Evolutionary conservation across 2,329 filamentous ascomycete species (phyloP).

Genomic region (Paecilomyces formosus): DNA sequence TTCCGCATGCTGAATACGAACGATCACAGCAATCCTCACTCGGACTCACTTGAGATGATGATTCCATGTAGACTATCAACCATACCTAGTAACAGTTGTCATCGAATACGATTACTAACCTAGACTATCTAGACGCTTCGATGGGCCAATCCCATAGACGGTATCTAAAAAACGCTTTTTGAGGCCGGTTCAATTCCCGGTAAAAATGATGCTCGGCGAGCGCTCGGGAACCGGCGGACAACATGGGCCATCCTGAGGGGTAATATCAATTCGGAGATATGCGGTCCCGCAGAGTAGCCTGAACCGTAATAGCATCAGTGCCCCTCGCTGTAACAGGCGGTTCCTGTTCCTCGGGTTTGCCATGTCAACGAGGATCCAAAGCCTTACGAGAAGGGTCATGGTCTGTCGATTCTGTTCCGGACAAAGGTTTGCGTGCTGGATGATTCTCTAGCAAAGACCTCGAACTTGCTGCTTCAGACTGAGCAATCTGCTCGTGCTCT

Average conservation of each 20-base stretch:
- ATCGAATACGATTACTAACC: background rate
- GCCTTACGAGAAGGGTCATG: background rate
- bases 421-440: background rate
- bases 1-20: background rate
- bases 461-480: background rate
- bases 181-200: background rate
- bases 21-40: background rate
- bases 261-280: background rate
- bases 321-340: background rate
- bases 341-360: background rate
- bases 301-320: background rate
- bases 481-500: background rate
- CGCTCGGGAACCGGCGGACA: background rate
- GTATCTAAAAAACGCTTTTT: background rate
- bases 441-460: background rate
- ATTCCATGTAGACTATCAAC: background rate
- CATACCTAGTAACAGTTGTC: background rate
- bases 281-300: background rate
- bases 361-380: background rate
- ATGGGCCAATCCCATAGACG: background rate
- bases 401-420: background rate
- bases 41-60: too few relatives aligned
- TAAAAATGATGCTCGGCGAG: background rate
- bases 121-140: background rate
- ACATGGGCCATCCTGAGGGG: background rate